Evolutionary conservation across 2,329 filamentous ascomycete genomes (phyloP), one percentile per base, ranked within the genome.

Genomic region (Aspergillus sp.): DNA sequence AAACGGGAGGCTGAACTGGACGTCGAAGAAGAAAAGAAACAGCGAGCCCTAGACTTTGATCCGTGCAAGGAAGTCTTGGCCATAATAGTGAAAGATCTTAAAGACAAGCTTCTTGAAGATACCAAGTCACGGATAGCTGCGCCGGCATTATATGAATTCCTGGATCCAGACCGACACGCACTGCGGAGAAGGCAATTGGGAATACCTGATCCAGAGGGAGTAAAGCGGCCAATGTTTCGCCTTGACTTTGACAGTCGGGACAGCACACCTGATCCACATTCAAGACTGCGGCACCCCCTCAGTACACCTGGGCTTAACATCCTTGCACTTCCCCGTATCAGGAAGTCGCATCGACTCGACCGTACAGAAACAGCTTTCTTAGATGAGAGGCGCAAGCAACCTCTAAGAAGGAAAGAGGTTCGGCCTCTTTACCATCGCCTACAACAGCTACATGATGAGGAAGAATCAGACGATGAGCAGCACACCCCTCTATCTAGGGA

Each of bases 381-480:
- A 57, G 89, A 92, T 70, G 91, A 91, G 85, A 74, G 87, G 60
- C 83, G 85, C 59, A 85, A 84, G 66, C 80, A 81, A 59, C 80
- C 81, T 48, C 77, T 83, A 45, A 85, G 77, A 73, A 84, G 73
- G 73, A 88, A 87, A 64, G 85, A 88, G 25, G 88, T 93, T 74
- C 87, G 93, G 57, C 91, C 92, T 7, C 83, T 98, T 19, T 92
- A 97, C 74, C 90, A 96, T 77, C 87, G 89, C 38, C 82, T 95
- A 64, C 85, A 90, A 66, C 86, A 89, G 66, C 86, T 90, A 72
- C 91, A 90, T 65, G 89, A 92, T 47, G 91, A 90, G 43, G 85
- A 85, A n/a, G 92, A 97, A 74, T 96, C 92, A 0, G 93, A 97
- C 66, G 93, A 96, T 67, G 93, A 97, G 65, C 85, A 85, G 51